phyloP scores from a whole-genome alignment of 139 green algal species.

The Chlamydomonas sp. region DNA sequence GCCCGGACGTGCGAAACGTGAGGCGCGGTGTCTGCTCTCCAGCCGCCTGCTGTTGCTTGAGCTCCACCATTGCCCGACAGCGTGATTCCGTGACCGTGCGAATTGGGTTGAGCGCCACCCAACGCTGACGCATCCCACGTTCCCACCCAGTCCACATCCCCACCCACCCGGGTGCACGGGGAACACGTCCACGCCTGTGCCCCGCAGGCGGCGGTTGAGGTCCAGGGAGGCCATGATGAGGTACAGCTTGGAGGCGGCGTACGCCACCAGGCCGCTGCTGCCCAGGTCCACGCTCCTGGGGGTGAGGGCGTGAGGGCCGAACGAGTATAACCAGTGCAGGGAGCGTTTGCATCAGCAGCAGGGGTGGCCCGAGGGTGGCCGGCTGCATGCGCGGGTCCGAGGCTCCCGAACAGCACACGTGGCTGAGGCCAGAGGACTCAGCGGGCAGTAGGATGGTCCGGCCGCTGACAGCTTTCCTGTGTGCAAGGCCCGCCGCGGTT shows the following conservation, averaged over 20 bases:
- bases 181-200: conserved; percentile 37
- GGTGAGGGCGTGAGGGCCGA: too few species aligned
- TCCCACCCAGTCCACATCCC: background rate
- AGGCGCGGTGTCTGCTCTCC: too few species aligned
- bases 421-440: too few species aligned
- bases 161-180: conserved; percentile 28
- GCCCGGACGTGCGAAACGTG: background rate
- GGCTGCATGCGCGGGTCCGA: background rate
- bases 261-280: conserved; percentile 5
- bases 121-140: background rate
- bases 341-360: background rate
- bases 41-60: too few species aligned
- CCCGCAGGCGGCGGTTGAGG: conserved; percentile 34
- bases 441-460: too few species aligned
- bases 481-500: too few species aligned
- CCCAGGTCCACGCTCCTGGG: conserved; percentile 12
- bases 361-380: background rate
- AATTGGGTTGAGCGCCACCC: background rate
- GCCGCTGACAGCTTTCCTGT: too few species aligned
- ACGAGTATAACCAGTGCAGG: background rate
- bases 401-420: too few species aligned
- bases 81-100: background rate
- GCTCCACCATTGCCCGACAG: background rate
- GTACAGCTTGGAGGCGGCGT: conserved; percentile 35
- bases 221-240: conserved; percentile 15